A percentile compares a stretch with the other conserved stretches of the same genome.
phyloP scores from a whole-genome alignment of 371 early-diverging fungal species.

The Syncephalis fuscata region DNA sequence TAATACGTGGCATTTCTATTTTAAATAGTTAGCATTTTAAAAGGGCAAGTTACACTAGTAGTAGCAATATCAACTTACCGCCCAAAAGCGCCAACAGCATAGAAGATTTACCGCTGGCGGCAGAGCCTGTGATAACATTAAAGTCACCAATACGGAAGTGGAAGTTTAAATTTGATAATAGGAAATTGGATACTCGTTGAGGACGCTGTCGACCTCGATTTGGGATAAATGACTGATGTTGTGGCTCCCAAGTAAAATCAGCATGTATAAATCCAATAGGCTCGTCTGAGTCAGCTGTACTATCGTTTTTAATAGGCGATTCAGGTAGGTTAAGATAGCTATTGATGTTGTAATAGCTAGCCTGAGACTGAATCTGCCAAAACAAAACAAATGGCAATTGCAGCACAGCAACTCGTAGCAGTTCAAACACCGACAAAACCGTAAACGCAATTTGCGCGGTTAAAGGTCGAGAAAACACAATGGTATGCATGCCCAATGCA shows the following conservation, averaged over 20 bases:
- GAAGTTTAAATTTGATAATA: conserved; percentile 21
- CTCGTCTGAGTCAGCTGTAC: conserved; percentile 4
- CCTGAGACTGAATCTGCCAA: conserved; percentile 25
- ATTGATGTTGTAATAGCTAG: conserved; percentile 30
- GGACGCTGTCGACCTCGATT: conserved; percentile 1
- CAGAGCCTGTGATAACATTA: conserved; percentile 41
- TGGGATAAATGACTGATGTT: conserved; percentile 10
- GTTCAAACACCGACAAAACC: conserved; percentile 30
- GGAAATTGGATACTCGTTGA: conserved; percentile 16
- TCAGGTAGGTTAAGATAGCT: conserved; percentile 33
- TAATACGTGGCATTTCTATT: conserved; percentile 26
- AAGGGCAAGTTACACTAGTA: too few relatives aligned
- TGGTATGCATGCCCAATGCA: conserved; percentile 33
- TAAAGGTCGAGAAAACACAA: conserved; percentile 27
- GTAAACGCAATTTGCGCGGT: conserved; percentile 45
- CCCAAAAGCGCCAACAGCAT: conserved; percentile 48
- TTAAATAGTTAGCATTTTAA: too few relatives aligned
- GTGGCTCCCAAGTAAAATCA: conserved; percentile 24
- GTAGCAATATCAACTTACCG: conserved; percentile 7
- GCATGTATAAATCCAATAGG: conserved; percentile 24
- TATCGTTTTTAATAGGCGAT: conserved; percentile 10
- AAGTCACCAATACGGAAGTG: conserved; percentile 37
- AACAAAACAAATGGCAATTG: conserved; percentile 32
- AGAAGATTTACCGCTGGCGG: conserved; percentile 47
- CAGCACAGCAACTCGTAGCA: conserved; percentile 32